Evolutionary conservation across 371 early-diverging fungal genomes (phyloP), one percentile per base, ranked within the genome.

Genomic region (Mortierella sp.): DNA sequence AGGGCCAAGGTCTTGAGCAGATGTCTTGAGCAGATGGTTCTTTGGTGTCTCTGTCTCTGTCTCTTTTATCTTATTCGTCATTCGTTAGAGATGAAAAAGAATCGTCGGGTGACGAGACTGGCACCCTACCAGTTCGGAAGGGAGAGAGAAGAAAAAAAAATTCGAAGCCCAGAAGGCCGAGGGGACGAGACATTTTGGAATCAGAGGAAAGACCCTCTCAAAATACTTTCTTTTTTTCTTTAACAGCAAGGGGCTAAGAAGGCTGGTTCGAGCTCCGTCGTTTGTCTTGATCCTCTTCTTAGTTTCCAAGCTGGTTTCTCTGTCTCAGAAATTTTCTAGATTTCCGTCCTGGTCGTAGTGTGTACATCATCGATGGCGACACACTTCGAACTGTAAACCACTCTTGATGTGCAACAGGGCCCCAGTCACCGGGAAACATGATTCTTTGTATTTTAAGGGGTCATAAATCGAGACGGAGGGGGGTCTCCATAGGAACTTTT

Each of bases 101-200:
- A 47, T n/a, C n/a, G n/a, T n/a, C n/a, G 8, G 45, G 26, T 10
- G 52, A 50, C 52, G 52, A 50, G 52, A 50, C 26, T 24, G 24
- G 22, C 48, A 22, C 52, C n/a, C 13, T 11, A 52, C 9, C 50
- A 24, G 7, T 24, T 26, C 11, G n/a, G 52, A 52, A 52, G 26
- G 26, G 13, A 29, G 52, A 10, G 10, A 26, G 16, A 7, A 29
- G 58, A 58, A 55, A 34, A 13, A 47, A n/a, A 16, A 22, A 47
- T 10, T 19, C 4, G 22, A 47, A 47, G 22, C 4, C 22, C 22
- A 47, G 50, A 50, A 50, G 34, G 34, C 16, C 16, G 22, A 45
- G 14, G 29, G 34, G 31, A 31, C 55, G 34, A 58, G 13, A 58
- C 58, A 58, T 34, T 58, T 58, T 58, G 58, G 58, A 58, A 58